Evolutionary conservation across 1,284 basidiomycete species (phyloP), one percentile per base, ranked within the genome.

Genomic region (Pseudozyma sp.): DNA sequence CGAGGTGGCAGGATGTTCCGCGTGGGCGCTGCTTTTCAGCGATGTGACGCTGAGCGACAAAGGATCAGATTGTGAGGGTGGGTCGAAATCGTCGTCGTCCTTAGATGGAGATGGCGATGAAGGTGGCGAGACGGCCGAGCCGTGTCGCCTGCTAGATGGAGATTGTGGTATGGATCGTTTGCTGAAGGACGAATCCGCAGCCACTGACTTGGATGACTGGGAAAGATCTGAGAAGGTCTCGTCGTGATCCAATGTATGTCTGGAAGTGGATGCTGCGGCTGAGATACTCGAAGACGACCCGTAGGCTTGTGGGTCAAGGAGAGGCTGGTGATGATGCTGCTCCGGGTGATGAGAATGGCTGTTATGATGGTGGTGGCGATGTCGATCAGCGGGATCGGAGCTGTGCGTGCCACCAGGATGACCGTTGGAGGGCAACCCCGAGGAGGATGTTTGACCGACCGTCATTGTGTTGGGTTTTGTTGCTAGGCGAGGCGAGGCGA

Each of bases 1-100:
- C 48, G 65, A 69, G 11, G 70, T 68, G 52, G 59, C 54, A 39
- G 65, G 65, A 50, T 68, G 59, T 13, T 73, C 70, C 6, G 56
- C 44, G 13, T 36, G 44, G 49, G 43, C 11, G 39, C 16, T 59
- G 16, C 43, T n/a, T 16, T 14, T 39, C 52, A 47, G 35, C 21
- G 45, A 21, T 52, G 62, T n/a, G 47, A 38, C 14, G 34, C 52
- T 44, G 31, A 52, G 42, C 16, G 31, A 52, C 18, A 52, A 38
- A 14, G 56, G 49, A n/a, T 47, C 53, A 13, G 61, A 56, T 40
- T 60, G 57, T 16, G 61, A 50, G 1, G 38, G 25, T 4, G 25
- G 39, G 18, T 64, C 61, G 3, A 49, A 6, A 35, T 59, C 57
- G 35, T 56, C 53, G 35, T 64, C 35, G 52, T 36, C 12, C 51